Evolutionary conservation across 768 basidiomycete species (phyloP).

Genomic region (Termitomyces sp.): DNA sequence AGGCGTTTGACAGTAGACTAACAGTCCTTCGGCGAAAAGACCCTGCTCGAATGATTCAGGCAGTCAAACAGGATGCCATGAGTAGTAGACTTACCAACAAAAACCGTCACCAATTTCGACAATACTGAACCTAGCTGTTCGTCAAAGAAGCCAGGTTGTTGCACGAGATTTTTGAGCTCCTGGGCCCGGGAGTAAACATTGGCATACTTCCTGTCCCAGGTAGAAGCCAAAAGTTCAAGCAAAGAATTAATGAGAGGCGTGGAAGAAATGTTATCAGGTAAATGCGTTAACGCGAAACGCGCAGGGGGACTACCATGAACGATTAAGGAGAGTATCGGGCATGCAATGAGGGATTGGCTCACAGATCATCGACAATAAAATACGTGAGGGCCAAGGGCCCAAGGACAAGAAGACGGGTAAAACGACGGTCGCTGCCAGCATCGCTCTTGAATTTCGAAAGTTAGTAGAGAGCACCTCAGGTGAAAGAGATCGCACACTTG

Average conservation of each 20-base stretch:
- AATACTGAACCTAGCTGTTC: conserved; percentile 43
- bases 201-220: conserved; percentile 51
- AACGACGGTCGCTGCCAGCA: conserved; percentile 34
- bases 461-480: neutral
- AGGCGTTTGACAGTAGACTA: conserved; percentile 56
- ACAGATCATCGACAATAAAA: conserved; percentile 63
- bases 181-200: conserved; percentile 50
- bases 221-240: conserved; percentile 42
- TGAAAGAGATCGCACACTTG: conserved; percentile 33
- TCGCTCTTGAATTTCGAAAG: conserved; percentile 16
- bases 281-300: conserved; percentile 49
- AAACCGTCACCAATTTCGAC: conserved; percentile 38
- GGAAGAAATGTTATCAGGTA: conserved; percentile 43
- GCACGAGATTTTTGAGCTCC: conserved; percentile 35
- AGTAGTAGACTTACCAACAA: conserved; percentile 43
- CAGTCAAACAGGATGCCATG: neutral
- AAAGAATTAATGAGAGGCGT: conserved; percentile 47
- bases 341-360: neutral
- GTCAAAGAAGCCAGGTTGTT: conserved; percentile 42
- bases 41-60: conserved; percentile 30
- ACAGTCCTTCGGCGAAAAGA: conserved; percentile 57
- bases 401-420: conserved; percentile 46
- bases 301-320: conserved; percentile 50
- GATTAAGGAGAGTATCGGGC: neutral
- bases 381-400: conserved; percentile 64